Percentiles rank a stretch among this genome's conserved stretches.
Conservation (phyloP, 305 asterid genomes). For the Rubia peregrina region DNA sequence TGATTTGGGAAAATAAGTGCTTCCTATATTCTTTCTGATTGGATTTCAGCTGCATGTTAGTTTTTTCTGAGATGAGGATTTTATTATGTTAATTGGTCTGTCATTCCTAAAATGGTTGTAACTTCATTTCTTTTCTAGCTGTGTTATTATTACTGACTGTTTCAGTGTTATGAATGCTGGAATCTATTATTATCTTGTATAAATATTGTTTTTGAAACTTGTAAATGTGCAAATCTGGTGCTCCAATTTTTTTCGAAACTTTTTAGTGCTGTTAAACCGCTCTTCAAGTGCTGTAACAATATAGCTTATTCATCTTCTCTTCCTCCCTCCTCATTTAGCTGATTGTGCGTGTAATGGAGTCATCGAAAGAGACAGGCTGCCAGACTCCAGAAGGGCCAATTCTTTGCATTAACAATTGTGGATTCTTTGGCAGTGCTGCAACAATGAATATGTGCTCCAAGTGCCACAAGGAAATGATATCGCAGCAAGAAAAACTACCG, state of each 20-base stretch:
- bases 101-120: background rate
- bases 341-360: conserved; percentile 39
- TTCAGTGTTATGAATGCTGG: background rate
- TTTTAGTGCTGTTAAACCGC: background rate
- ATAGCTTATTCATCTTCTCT: background rate
- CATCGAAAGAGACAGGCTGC: conserved; percentile 52
- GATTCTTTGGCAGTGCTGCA: conserved; percentile 57
- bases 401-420: conserved; percentile 58
- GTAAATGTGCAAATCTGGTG: background rate
- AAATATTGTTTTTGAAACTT: background rate
- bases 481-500: conserved; percentile 45
- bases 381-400: conserved; percentile 47
- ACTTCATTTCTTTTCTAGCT: background rate
- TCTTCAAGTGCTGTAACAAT: background rate
- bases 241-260: background rate
- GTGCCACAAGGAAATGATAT: conserved; percentile 47
- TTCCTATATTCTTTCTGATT: background rate
- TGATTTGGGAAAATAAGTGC: background rate
- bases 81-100: background rate
- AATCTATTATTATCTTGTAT: background rate
- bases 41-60: background rate
- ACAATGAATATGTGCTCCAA: conserved; percentile 70
- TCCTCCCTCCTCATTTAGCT: conserved; percentile 11
- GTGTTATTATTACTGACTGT: background rate
- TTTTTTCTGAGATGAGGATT: background rate